phyloP scores from a whole-genome alignment of 2,329 filamentous ascomycete genomes.

The Arachnomyces sp. region DNA sequence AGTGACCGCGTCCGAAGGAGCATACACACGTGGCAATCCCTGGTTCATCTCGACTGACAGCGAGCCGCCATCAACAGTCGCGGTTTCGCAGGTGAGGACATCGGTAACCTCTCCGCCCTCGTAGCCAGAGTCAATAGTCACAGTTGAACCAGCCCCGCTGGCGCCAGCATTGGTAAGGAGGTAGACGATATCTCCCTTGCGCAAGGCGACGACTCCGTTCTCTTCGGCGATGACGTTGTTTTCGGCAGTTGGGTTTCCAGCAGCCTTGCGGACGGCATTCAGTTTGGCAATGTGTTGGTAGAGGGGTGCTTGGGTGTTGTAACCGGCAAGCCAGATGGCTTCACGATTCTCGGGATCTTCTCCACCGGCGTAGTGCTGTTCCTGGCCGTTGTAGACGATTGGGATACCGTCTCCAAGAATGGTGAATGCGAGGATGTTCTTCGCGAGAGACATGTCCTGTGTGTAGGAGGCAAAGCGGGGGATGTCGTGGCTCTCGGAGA shows the following conservation, averaged over 20 bases:
- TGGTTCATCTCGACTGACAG: conserved; percentile 14
- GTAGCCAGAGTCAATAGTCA: conserved; percentile 43
- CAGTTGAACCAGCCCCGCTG: conserved; percentile 31
- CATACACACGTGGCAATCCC: conserved; percentile 19
- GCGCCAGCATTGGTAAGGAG: conserved; percentile 38
- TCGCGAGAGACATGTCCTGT: conserved; percentile 47
- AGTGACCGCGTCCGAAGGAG: conserved; percentile 14
- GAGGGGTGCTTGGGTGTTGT: conserved; percentile 38
- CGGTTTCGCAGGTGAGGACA: conserved; percentile 26
- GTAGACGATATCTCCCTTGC: conserved; percentile 35
- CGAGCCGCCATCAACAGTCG: conserved; percentile 14
- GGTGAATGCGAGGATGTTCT: conserved; percentile 55
- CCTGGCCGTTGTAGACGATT: conserved; percentile 58
- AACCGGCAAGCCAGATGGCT: conserved; percentile 49
- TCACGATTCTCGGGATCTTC: conserved; percentile 46
- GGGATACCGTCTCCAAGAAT: conserved; percentile 54
- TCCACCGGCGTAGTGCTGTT: conserved; percentile 51
- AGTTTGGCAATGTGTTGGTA: conserved; percentile 42
- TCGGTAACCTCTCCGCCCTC: conserved; percentile 28
- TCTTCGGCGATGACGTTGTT: conserved; percentile 39
- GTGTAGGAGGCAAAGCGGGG: conserved; percentile 46
- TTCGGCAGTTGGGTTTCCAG: conserved; percentile 34
- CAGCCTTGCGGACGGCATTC: conserved; percentile 43
- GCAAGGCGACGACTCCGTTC: conserved; percentile 35
- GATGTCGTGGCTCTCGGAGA: conserved; percentile 54